Percentiles rank a stretch among this genome's conserved stretches.
Conservation (phyloP, 345 rosid genomes). For the Sisymbrium irio region DNA sequence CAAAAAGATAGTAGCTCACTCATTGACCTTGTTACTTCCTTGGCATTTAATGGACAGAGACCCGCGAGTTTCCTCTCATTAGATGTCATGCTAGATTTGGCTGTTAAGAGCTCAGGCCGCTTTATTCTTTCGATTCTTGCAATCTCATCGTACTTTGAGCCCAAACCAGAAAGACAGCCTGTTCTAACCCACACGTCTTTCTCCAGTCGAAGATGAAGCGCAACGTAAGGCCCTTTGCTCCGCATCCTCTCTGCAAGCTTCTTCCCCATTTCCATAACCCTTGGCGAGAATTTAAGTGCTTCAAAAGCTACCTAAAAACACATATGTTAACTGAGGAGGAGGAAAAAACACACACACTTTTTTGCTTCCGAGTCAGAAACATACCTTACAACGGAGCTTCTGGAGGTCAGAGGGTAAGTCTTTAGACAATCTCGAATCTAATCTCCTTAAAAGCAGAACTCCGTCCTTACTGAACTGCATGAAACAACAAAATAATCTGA, state of each 20-base stretch:
- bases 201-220: slow-evolving; percentile 87
- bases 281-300: slow-evolving; percentile 71
- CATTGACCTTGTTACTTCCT: slow-evolving; percentile 78
- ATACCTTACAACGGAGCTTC: slow-evolving; percentile 94
- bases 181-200: slow-evolving; percentile 98
- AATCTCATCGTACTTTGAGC: slow-evolving; percentile 68
- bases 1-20: background rate
- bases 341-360: background rate
- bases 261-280: slow-evolving; percentile 69
- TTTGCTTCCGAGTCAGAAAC: slow-evolving; percentile 23
- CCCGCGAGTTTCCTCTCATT: slow-evolving; percentile 81
- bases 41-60: slow-evolving; percentile 84
- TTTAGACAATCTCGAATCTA: slow-evolving; percentile 93
- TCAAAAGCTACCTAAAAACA: slow-evolving; percentile 74
- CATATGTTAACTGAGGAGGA: background rate
- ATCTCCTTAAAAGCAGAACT: slow-evolving; percentile 78
- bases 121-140: slow-evolving; percentile 63
- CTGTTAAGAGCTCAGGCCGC: slow-evolving; percentile 90
- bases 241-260: slow-evolving; percentile 77
- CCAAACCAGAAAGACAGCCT: slow-evolving; percentile 88
- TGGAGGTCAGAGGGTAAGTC: slow-evolving; percentile 94
- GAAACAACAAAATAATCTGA: slow-evolving; percentile 15
- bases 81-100: slow-evolving; percentile 74
- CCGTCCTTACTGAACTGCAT: slow-evolving; percentile 83
- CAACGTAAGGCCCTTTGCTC: slow-evolving; percentile 83